These are phyloP conservation scores for Pseudotsuga menziesii DNA, from an alignment of 75 land plant genomes.

Conservation along the genomic window DNA sequence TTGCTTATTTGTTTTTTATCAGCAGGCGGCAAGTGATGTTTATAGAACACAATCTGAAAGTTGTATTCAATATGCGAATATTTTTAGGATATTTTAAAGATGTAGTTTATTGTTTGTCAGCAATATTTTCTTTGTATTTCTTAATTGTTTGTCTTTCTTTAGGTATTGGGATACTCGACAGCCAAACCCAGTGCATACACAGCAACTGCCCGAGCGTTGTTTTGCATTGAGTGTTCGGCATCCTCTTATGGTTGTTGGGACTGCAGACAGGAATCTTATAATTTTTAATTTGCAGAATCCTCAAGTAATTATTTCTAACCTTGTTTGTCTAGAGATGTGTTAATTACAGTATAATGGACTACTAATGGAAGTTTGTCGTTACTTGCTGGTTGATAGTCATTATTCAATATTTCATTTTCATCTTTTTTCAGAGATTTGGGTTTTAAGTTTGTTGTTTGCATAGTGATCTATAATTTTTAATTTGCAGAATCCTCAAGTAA, in stretches of 20 bases:
- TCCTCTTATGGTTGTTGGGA: constrained; percentile 96
- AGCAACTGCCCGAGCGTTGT: constrained; percentile 80
- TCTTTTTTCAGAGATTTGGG: no score
- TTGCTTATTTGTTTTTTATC: no score
- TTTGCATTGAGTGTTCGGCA: constrained; percentile 71
- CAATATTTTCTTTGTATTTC: not conserved
- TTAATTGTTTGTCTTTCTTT: constrained; percentile 8
- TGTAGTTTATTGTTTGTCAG: no score
- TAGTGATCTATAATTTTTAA: constrained; percentile 52
- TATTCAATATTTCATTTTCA: no score
- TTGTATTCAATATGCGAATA: no score
- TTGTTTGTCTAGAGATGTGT: constrained; percentile 1
- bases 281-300: constrained; percentile 83
- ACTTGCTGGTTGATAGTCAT: not conserved
- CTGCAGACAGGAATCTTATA: constrained; percentile 77
- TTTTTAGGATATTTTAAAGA: no score
- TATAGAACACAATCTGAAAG: no score
- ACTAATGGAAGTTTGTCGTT: not conserved
- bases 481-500: constrained; percentile 79
- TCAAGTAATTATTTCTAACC: constrained; percentile 34
- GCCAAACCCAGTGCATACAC: constrained; percentile 76
- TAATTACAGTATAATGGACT: not conserved
- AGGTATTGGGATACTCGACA: constrained; percentile 95
- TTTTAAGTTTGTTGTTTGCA: no score
- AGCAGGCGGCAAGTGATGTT: no score